A percentile compares a stretch with the other conserved stretches of the same genome.
These are phyloP conservation scores for Linnemannia elongata DNA, from an alignment of 192 early-diverging fungal species.

Conservation along the genomic window DNA sequence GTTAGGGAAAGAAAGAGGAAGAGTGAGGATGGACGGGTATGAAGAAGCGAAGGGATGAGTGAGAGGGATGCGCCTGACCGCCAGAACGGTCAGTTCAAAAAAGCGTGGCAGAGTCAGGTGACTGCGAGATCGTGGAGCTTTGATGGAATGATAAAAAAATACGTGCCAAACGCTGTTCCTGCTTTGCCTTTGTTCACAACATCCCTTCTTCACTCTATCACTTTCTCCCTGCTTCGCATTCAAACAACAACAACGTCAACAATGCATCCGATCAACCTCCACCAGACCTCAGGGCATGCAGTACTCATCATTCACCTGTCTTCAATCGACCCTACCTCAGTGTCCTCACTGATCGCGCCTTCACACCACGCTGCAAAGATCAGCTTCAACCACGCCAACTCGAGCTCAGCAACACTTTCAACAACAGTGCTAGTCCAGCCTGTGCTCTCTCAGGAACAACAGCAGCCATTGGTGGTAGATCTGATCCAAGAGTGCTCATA, in stretches of 20 bases:
- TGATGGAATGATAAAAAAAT: neutral
- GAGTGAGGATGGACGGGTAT: neutral
- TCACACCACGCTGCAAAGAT: neutral
- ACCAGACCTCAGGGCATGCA: constrained; percentile 43
- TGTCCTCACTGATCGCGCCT: neutral
- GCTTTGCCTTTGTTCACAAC: neutral
- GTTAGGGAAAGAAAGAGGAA: neutral
- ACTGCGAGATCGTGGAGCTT: neutral
- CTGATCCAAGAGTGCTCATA: constrained; percentile 16
- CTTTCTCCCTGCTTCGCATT: neutral
- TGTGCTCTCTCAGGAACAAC: neutral
- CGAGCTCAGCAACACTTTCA: neutral
- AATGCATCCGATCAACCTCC: constrained; percentile 22
- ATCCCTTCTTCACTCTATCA: neutral
- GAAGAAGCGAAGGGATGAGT: too few relatives aligned
- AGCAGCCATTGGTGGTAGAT: neutral
- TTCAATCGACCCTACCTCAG: constrained; percentile 23
- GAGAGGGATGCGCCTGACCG: neutral
- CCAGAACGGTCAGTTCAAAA: neutral
- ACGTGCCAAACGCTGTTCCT: neutral
- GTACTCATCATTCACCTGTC: constrained; percentile 25
- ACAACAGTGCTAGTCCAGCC: neutral
- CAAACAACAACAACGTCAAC: neutral
- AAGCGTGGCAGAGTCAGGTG: constrained; percentile 10
- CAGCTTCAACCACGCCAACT: neutral